Percentiles rank a stretch among this genome's conserved stretches.
Conservation (phyloP, 2,329 filamentous ascomycete genomes). For the Alternaria solani region DNA sequence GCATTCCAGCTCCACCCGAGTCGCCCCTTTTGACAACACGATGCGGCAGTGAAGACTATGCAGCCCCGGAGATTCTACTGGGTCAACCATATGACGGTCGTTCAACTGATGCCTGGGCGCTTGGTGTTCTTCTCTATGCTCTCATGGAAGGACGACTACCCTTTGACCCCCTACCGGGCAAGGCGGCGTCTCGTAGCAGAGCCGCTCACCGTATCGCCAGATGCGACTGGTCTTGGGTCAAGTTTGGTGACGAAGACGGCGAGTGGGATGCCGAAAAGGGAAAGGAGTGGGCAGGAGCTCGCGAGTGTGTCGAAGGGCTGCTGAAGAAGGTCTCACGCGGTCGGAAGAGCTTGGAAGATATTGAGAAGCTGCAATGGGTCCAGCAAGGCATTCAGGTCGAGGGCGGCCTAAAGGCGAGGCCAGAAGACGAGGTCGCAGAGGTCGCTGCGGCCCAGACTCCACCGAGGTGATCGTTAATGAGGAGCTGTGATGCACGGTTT, state of each 20-base stretch:
- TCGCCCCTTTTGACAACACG: constrained; percentile 91
- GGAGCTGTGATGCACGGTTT: constrained; percentile 10
- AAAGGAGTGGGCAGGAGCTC: constrained; percentile 74
- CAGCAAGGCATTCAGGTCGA: constrained; percentile 74
- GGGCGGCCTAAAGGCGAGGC: constrained; percentile 61
- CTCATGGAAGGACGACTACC: constrained; percentile 91
- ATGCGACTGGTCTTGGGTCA: constrained; percentile 94
- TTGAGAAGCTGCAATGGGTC: constrained; percentile 80
- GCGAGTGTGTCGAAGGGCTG: constrained; percentile 81
- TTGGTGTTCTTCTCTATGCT: constrained; percentile 92
- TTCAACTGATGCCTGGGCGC: constrained; percentile 90
- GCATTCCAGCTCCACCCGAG: constrained; percentile 74
- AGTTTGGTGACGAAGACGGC: constrained; percentile 82
- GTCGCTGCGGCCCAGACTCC: constrained; percentile 20
- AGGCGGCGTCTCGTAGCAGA: constrained; percentile 75
- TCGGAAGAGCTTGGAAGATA: constrained; percentile 77
- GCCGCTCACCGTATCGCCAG: constrained; percentile 94
- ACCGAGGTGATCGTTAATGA: constrained; percentile 44
- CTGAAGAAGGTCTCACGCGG: constrained; percentile 80
- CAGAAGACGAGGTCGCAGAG: constrained; percentile 55
- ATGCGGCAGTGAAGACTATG: constrained; percentile 96
- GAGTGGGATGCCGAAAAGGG: constrained; percentile 80
- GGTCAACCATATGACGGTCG: constrained; percentile 94
- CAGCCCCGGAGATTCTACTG: constrained; percentile 94
- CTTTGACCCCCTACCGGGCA: constrained; percentile 87